Evolutionary conservation across 75 land plant genomes (phyloP).

Genomic region (Cryptomeria japonica): DNA sequence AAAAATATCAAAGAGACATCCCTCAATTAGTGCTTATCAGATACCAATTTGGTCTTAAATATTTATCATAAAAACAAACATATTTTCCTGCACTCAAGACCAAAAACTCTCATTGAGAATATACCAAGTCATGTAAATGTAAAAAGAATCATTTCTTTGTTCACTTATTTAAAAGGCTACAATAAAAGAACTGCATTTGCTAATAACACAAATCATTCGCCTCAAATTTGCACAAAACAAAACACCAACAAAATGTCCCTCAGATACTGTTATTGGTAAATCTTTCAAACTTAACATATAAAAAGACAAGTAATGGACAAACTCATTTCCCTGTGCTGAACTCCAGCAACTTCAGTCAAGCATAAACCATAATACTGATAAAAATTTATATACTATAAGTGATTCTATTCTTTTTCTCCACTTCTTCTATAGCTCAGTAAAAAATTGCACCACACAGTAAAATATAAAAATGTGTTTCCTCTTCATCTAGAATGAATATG

Average conservation of each 20-base stretch:
- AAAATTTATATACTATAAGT: neutral
- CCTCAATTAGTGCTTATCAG: neutral
- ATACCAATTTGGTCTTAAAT: neutral
- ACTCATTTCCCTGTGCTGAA: neutral
- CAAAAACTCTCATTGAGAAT: no score
- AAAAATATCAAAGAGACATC: neutral
- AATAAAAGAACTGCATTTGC: neutral
- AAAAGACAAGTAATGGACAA: no score
- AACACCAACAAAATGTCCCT: neutral
- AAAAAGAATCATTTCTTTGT: neutral
- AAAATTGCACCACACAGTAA: neutral
- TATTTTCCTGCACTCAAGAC: no score
- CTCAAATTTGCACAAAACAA: neutral
- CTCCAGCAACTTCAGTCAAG: neutral
- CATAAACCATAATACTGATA: neutral
- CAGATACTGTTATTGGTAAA: neutral
- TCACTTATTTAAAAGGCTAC: neutral
- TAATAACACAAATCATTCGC: neutral
- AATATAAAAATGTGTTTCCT: no score
- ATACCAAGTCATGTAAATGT: neutral
- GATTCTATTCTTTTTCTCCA: neutral
- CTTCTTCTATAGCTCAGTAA: no score
- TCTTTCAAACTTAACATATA: no score
- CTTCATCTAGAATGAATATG: no score
- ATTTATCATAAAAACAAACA: no score